Evolutionary conservation across 1,284 basidiomycete species (phyloP).

Genomic region (Ceratobasidium sp.): DNA sequence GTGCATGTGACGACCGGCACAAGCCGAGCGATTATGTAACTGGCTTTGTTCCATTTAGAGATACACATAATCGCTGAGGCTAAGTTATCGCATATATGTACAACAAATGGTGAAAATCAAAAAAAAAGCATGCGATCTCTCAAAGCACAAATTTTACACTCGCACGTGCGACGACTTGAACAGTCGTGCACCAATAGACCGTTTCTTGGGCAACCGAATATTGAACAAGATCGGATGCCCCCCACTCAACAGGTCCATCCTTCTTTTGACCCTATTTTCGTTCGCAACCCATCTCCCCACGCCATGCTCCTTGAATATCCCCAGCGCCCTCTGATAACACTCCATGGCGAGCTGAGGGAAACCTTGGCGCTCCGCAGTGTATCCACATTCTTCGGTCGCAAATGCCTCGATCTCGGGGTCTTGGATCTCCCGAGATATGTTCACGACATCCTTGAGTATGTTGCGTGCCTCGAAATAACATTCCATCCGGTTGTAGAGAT

Average conservation of each 20-base stretch:
- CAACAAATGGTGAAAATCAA: too few species aligned
- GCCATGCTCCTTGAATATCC: constrained; percentile 17
- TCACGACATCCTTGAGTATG: constrained; percentile 21
- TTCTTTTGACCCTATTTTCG: constrained; percentile 20
- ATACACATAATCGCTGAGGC: too few species aligned
- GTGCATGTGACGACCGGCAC: not conserved
- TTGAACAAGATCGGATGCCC: not conserved
- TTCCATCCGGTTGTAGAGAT: constrained; percentile 28
- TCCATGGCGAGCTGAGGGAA: constrained; percentile 20
- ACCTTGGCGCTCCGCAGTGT: constrained; percentile 15
- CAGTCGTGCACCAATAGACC: not conserved
- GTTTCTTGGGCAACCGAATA: constrained; percentile 1
- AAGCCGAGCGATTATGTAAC: too few species aligned
- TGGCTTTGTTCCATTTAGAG: too few species aligned
- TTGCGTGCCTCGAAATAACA: constrained; percentile 16
- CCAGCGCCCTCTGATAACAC: constrained; percentile 25
- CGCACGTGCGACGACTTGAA: constrained; percentile 6
- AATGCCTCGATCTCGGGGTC: constrained; percentile 28
- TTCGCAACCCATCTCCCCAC: constrained; percentile 22
- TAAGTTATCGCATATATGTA: too few species aligned
- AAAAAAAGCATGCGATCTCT: too few species aligned
- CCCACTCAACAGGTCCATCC: constrained; percentile 17
- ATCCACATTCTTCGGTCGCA: constrained; percentile 31
- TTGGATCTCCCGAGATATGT: constrained; percentile 8
- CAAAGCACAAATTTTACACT: not conserved